These are phyloP conservation scores for Mycosarcoma maydis DNA, from an alignment of 1,284 basidiomycete species.

Conservation along the genomic window DNA sequence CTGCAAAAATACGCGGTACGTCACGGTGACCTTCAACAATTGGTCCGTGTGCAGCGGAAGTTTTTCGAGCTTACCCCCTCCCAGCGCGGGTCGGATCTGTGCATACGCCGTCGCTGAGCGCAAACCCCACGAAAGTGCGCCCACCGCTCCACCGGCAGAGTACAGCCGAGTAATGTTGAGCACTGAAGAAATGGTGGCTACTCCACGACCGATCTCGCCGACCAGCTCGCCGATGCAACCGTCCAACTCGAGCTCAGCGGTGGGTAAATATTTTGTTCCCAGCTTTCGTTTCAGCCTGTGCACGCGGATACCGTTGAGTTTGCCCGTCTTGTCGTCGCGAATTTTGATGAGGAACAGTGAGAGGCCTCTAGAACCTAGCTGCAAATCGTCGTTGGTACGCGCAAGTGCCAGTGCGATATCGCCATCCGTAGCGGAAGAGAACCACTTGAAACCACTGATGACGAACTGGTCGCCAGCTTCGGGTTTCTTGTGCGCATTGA, in stretches of 20 bases:
- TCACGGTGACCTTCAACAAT: constrained; percentile 71
- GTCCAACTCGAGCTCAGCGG: constrained; percentile 78
- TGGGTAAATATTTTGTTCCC: constrained; percentile 79
- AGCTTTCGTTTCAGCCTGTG: constrained; percentile 81
- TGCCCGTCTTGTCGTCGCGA: constrained; percentile 29
- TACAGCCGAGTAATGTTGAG: constrained; percentile 72
- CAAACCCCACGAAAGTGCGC: constrained; percentile 42
- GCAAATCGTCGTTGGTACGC: constrained; percentile 70
- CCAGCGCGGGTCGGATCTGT: constrained; percentile 70
- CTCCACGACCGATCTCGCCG: constrained; percentile 74
- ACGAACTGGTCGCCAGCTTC: constrained; percentile 62
- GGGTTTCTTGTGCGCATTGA: constrained; percentile 61
- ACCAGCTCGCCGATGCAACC: constrained; percentile 76
- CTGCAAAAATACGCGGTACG: constrained; percentile 73
- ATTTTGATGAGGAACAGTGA: constrained; percentile 71
- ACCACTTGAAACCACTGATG: constrained; percentile 70
- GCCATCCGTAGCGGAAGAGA: constrained; percentile 82
- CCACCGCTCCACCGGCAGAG: constrained; percentile 40
- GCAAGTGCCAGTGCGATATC: constrained; percentile 78
- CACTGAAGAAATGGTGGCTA: constrained; percentile 74
- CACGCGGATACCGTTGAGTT: constrained; percentile 76
- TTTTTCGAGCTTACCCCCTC: constrained; percentile 73
- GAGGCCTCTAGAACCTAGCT: constrained; percentile 69
- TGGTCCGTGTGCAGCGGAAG: constrained; percentile 62
- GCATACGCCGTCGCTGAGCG: constrained; percentile 45